phyloP scores from a whole-genome alignment of 495 filamentous ascomycete species.

The Rhypophila decipiens region DNA sequence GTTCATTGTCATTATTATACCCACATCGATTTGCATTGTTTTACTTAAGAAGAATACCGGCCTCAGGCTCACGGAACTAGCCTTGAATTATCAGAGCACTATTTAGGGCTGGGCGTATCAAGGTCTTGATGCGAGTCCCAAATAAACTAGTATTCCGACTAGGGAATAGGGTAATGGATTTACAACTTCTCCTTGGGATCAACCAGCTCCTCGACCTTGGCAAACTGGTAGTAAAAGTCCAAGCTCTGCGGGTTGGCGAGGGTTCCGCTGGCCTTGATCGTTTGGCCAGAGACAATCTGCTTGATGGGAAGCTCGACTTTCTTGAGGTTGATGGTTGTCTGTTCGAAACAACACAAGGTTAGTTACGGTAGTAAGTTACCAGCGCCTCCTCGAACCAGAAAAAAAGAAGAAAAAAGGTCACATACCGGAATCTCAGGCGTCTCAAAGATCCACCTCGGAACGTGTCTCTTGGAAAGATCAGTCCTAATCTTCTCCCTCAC shows the following conservation, averaged over 20 bases:
- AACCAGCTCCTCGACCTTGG: conserved; percentile 62
- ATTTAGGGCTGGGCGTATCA: too few species aligned
- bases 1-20: too few species aligned
- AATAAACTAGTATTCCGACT: too few species aligned
- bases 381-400: neutral
- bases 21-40: too few species aligned
- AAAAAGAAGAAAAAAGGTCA: conserved; percentile 12
- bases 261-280: conserved; percentile 69
- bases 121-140: too few species aligned
- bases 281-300: conserved; percentile 71
- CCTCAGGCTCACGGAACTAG: too few species aligned
- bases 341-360: neutral
- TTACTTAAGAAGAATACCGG: too few species aligned
- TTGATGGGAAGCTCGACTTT: conserved; percentile 84
- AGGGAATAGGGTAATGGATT: too few species aligned
- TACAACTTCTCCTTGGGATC: conserved; percentile 24
- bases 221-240: conserved; percentile 76
- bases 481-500: conserved; percentile 56
- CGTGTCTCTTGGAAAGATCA: conserved; percentile 64
- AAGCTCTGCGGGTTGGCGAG: conserved; percentile 68
- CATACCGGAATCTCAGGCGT: conserved; percentile 73
- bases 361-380: neutral
- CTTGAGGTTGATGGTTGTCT: conserved; percentile 78
- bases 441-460: conserved; percentile 73
- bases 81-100: too few species aligned